A percentile compares a stretch with the other conserved stretches of the same genome.
Evolutionary conservation across 257 asterid genomes (phyloP).

Genomic region (Forsythia viridissima): DNA sequence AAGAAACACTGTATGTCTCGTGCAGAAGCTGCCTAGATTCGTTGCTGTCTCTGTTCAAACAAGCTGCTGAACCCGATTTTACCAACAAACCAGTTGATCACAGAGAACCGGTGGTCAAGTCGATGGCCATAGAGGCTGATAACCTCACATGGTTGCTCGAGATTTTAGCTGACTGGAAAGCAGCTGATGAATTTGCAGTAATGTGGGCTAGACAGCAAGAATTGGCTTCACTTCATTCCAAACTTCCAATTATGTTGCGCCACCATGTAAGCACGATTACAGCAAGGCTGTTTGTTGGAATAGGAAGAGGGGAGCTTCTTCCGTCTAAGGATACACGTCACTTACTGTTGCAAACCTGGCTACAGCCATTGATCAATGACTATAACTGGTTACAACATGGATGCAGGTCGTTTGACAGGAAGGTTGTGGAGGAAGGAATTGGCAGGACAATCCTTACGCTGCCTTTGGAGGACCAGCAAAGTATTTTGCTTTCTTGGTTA

Average conservation of each 20-base stretch:
- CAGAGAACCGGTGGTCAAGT: slow-evolving; percentile 46
- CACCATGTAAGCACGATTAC: slow-evolving; percentile 75
- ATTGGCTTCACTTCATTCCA: slow-evolving; percentile 58
- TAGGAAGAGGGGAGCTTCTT: slow-evolving; percentile 86
- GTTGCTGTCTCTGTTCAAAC: slow-evolving; percentile 57
- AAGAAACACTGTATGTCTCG: slow-evolving; percentile 54
- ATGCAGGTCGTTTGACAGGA: slow-evolving; percentile 76
- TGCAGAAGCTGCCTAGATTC: slow-evolving; percentile 65
- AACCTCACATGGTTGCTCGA: slow-evolving; percentile 87
- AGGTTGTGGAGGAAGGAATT: slow-evolving; percentile 89
- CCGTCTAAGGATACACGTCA: slow-evolving; percentile 77
- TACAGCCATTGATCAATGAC: slow-evolving; percentile 78
- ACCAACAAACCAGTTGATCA: slow-evolving; percentile 18
- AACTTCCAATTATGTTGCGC: slow-evolving; percentile 50
- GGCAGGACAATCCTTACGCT: slow-evolving; percentile 85
- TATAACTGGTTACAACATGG: slow-evolving; percentile 87
- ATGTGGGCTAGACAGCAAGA: slow-evolving; percentile 73
- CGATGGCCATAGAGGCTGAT: slow-evolving; percentile 65
- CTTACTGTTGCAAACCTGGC: slow-evolving; percentile 68
- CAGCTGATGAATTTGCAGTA: slow-evolving; percentile 72
- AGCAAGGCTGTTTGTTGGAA: slow-evolving; percentile 74
- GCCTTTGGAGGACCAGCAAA: slow-evolving; percentile 88
- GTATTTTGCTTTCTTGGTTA: slow-evolving; percentile 75
- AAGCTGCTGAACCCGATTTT: slow-evolving; percentile 61
- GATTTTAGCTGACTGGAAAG: slow-evolving; percentile 64